Base-by-base conservation (phyloP, 139 green algal genomes). In the Chlamydomonas sphaeroides region DNA sequence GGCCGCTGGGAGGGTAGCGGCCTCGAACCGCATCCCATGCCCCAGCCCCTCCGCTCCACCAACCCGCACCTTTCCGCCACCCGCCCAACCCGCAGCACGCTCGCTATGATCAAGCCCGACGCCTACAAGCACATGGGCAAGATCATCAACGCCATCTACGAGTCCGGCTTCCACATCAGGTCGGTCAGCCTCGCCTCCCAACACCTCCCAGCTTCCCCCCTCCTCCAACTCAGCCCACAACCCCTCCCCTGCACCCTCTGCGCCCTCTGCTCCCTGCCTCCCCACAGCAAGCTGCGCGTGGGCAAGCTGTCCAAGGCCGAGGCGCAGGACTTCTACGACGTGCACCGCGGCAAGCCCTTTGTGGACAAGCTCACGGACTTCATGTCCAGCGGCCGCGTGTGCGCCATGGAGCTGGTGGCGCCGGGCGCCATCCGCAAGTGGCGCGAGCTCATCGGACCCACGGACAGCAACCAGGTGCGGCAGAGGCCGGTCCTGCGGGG, bases 41-140 rank as follows among this genome's bases (percentile, higher is more conserved):
- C n/a, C n/a, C n/a, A n/a, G n/a, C n/a, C n/a, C n/a, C n/a, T n/a
- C n/a, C n/a, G n/a, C n/a, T n/a, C n/a, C n/a, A n/a, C n/a, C n/a
- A n/a, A n/a, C n/a, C n/a, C n/a, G n/a, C n/a, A n/a, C n/a, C n/a
- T n/a, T n/a, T n/a, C n/a, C n/a, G n/a, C n/a, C n/a, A n/a, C n/a
- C n/a, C n/a, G n/a, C n/a, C n/a, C n/a, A n/a, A n/a, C n/a, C 14
- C 21, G 63, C 88, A 96, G 92, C 78, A 96, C 94, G 0, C 82
- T 95, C 10, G 94, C 89, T 5, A 92, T 98, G 84, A 83, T 98
- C 33, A 96, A 97, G 86, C 93, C 94, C 5, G 92, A 96, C 84
- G 94, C 91, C 10, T 85, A 93, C 35, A 71, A 91, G 42, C 71
- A 94, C 66, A 61, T 93, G 62, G 95, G 95, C 23, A 90, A 93